These are phyloP conservation scores for Aureobasidium sp. DNA, from an alignment of 2,329 filamentous ascomycete species.

Conservation along the genomic window DNA sequence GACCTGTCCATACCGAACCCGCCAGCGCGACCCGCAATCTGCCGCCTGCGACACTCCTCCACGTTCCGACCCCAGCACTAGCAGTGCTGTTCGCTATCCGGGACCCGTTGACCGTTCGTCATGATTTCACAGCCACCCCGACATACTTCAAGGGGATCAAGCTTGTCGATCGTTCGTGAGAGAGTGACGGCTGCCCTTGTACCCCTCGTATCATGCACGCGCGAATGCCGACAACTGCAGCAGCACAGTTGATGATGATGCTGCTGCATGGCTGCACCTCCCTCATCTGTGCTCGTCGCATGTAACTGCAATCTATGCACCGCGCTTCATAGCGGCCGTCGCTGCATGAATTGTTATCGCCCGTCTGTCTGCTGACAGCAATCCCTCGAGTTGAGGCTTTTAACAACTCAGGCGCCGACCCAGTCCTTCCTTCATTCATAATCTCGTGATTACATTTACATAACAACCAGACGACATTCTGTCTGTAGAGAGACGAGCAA, in stretches of 20 bases:
- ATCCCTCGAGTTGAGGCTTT: neutral
- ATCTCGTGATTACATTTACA: neutral
- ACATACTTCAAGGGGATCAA: neutral
- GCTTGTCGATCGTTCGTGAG: neutral
- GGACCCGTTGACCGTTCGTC: conserved; percentile 4
- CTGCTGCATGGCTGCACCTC: conserved; percentile 2
- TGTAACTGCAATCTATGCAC: conserved; percentile 6
- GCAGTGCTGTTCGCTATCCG: neutral
- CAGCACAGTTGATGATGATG: neutral
- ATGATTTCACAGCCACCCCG: neutral
- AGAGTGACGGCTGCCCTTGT: neutral
- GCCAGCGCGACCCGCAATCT: neutral
- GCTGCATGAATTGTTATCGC: neutral
- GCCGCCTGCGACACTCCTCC: neutral
- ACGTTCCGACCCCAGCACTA: neutral
- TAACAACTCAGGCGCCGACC: neutral
- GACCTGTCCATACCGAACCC: neutral
- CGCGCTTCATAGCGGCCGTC: conserved; percentile 4
- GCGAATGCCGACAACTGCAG: neutral
- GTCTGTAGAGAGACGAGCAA: neutral
- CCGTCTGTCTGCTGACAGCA: neutral
- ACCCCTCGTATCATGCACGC: neutral
- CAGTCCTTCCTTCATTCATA: neutral
- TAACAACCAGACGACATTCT: neutral
- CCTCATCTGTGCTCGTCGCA: neutral